Evolutionary conservation across 306 rosid species (phyloP), one percentile per base, ranked within the genome.

Genomic region (Glycyrrhiza uralensis): DNA sequence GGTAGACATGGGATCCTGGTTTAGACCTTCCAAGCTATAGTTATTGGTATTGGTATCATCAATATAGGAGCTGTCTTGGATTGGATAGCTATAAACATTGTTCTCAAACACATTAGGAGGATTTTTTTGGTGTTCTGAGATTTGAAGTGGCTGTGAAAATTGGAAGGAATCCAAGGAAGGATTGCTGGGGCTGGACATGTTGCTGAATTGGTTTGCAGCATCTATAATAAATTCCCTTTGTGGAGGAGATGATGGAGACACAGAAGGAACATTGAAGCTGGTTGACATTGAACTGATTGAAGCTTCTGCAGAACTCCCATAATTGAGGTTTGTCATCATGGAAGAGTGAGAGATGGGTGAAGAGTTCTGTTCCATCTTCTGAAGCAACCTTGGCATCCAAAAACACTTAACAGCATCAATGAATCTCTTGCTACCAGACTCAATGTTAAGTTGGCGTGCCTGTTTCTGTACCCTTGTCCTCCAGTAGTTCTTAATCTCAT

Each of bases 391-490:
- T 44, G 98, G 98, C 86, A 87, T 84, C 98, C 98, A 93, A 72
- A 88, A 90, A 65, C 87, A 76, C 35, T 85, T 79, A 13, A 93
- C 87, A 0, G 93, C 85, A 26, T 93, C 98, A 2, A 90, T 69
- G 83, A 93, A 93, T 17, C 69, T 84, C 80, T 88, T 61, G 86
- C 98, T 90, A 38, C 88, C 87, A 17, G 96, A 88, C 44, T 93
- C 93, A 0, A 90, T 84, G 65, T 90, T 93, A 3, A 93, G 93
- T 23, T 87, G 97, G 32, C 93, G 96, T 3, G 97, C 97, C 54
- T 90, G 97, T 72, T 93, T 93, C 42, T 93, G 93, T 2, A 93
- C 96, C 80, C 97, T 88, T 35, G 96, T 93, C 74, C 98, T 89
- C 97, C 93, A 93, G 0, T 90, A 90, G 66, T 93, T 93, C 84